Conservation (phyloP, 768 basidiomycete species). For the Cytidiella melzeri region DNA sequence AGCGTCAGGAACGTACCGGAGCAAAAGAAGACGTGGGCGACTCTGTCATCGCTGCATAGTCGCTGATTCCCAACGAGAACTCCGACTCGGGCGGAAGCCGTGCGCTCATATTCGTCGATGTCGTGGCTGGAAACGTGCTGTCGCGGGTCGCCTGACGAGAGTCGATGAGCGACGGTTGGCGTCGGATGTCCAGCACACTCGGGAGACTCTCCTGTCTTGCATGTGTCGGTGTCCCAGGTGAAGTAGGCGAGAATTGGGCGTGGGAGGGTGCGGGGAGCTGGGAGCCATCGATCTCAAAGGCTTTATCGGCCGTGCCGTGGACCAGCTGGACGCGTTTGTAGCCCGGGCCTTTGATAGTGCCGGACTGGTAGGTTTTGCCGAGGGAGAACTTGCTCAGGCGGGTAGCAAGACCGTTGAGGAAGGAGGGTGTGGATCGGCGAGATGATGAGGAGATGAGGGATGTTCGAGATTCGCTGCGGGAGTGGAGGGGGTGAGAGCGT, state of each 20-base stretch:
- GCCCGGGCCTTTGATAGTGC: conserved; percentile 14
- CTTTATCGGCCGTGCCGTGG: background rate
- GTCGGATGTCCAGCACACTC: conserved; percentile 14
- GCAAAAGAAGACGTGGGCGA: background rate
- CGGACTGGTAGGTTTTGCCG: conserved; percentile 10
- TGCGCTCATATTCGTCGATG: background rate
- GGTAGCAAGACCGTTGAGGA: conserved; percentile 2
- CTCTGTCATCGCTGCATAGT: conserved; percentile 2
- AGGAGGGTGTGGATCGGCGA: background rate
- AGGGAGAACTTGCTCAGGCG: conserved; percentile 11
- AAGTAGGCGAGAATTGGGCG: background rate
- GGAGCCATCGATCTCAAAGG: conserved; percentile 19
- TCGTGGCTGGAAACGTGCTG: background rate
- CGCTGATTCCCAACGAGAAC: conserved; percentile 10
- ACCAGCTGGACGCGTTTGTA: conserved; percentile 16
- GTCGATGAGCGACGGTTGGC: background rate
- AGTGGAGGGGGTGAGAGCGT: conserved; percentile 6
- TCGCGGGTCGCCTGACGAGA: background rate
- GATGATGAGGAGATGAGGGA: conserved; percentile 4
- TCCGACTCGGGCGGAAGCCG: conserved; percentile 5
- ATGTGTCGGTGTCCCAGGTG: background rate
- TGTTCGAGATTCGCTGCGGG: conserved; percentile 7
- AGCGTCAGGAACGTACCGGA: background rate
- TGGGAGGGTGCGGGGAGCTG: conserved; percentile 5
- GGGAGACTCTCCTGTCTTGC: conserved; percentile 4